phyloP scores from a whole-genome alignment of 2,329 filamentous ascomycete genomes.

The Aspergillus fumigatus region DNA sequence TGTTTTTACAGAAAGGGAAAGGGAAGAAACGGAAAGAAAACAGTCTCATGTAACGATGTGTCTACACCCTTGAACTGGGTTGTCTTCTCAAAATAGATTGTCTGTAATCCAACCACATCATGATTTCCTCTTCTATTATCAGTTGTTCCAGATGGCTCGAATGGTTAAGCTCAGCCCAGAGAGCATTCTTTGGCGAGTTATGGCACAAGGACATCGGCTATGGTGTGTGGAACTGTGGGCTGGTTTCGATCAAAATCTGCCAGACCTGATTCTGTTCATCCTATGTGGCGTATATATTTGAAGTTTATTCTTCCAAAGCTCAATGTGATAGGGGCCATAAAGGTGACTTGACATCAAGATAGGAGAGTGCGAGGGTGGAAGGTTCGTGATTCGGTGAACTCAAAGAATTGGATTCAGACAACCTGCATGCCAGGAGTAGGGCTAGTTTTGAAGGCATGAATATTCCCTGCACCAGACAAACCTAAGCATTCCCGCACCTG shows the following conservation, averaged over 20 bases:
- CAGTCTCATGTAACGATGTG: constrained; percentile 5
- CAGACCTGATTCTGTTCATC: neutral
- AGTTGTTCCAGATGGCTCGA: neutral
- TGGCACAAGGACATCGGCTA: constrained; percentile 1
- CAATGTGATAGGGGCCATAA: neutral
- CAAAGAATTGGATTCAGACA: neutral
- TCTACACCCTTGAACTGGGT: constrained; percentile 9
- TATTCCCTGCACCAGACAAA: neutral
- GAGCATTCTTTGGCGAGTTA: neutral
- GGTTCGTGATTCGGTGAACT: constrained; percentile 1
- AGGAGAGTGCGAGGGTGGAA: neutral
- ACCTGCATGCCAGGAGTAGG: neutral
- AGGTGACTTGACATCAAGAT: neutral
- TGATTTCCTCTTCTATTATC: neutral
- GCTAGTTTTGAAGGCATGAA: neutral
- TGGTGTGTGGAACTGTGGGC: neutral
- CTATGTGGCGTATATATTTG: neutral
- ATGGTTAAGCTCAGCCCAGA: neutral
- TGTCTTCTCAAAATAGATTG: neutral
- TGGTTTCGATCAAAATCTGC: neutral
- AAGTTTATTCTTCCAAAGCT: neutral
- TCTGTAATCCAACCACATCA: neutral
- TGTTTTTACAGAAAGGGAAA: too few species aligned
- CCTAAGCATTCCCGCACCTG: neutral
- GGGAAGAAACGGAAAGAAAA: too few species aligned